A percentile compares a stretch with the other conserved stretches of the same genome.
phyloP scores from a whole-genome alignment of 2,329 filamentous ascomycete genomes.

The Elsinoe australis region DNA sequence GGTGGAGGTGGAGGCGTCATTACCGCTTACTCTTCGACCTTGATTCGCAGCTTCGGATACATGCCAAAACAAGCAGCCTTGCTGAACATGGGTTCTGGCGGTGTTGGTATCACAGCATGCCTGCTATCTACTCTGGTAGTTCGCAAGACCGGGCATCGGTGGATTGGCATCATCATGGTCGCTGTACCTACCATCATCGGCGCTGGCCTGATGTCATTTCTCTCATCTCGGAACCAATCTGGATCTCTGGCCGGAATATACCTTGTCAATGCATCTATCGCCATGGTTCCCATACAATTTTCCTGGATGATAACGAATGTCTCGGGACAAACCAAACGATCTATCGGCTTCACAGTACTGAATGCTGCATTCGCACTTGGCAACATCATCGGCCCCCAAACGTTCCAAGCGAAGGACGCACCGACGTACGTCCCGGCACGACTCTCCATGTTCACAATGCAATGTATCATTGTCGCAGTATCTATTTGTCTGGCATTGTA shows the following conservation, averaged over 20 bases:
- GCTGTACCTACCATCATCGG: constrained; percentile 44
- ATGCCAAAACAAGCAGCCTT: constrained; percentile 40
- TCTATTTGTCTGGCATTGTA: constrained; percentile 41
- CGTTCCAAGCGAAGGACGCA: constrained; percentile 30
- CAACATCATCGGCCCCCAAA: constrained; percentile 32
- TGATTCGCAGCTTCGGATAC: constrained; percentile 45
- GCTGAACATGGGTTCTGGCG: constrained; percentile 49
- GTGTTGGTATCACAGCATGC: constrained; percentile 46
- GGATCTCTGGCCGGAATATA: constrained; percentile 28
- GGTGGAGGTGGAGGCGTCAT: constrained; percentile 36
- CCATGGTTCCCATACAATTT: constrained; percentile 29
- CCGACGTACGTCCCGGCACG: constrained; percentile 34
- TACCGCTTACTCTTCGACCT: constrained; percentile 48
- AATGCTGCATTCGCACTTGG: constrained; percentile 23
- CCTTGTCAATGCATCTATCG: constrained; percentile 28
- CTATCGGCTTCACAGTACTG: neutral
- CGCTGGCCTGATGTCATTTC: constrained; percentile 47
- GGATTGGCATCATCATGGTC: constrained; percentile 44
- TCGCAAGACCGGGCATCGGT: constrained; percentile 41
- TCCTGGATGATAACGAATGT: constrained; percentile 37
- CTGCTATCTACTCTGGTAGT: constrained; percentile 43
- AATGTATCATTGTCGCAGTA: constrained; percentile 20
- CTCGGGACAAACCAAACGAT: constrained; percentile 36
- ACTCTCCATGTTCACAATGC: constrained; percentile 26
- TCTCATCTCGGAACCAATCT: neutral